A percentile compares a stretch with the other conserved stretches of the same genome.
Conservation (phyloP, 371 early-diverging fungal genomes). For the Circinella minor region DNA sequence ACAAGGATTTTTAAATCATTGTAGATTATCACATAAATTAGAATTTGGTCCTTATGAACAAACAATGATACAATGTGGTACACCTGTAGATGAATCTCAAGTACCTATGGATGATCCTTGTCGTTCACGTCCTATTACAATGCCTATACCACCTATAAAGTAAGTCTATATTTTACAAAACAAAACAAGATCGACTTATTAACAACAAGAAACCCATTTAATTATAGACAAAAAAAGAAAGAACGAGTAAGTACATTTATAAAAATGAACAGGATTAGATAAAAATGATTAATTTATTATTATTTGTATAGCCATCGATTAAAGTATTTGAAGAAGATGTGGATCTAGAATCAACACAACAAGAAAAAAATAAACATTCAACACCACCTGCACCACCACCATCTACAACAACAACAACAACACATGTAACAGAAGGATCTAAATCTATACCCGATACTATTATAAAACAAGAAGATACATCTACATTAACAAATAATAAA, state of each 20-base stretch:
- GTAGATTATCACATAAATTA: slow-evolving; percentile 69
- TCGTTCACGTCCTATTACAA: slow-evolving; percentile 41
- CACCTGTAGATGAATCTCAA: slow-evolving; percentile 65
- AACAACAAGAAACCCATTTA: neutral
- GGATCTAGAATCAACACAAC: slow-evolving; percentile 59
- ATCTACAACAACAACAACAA: neutral
- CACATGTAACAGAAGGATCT: slow-evolving; percentile 12
- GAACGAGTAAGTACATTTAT: slow-evolving; percentile 32
- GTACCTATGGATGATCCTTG: slow-evolving; percentile 66
- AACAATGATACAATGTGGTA: slow-evolving; percentile 71
- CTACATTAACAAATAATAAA: neutral
- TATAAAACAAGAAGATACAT: neutral
- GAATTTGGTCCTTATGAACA: slow-evolving; percentile 76
- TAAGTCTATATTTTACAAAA: neutral
- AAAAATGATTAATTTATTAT: neutral
- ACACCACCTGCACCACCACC: slow-evolving; percentile 15
- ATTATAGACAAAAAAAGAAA: slow-evolving; percentile 25
- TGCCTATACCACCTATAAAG: slow-evolving; percentile 23
- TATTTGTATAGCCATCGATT: slow-evolving; percentile 60
- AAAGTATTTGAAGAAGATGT: slow-evolving; percentile 77
- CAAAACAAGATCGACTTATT: too few species aligned
- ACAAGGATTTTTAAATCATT: slow-evolving; percentile 85
- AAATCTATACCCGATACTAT: slow-evolving; percentile 22
- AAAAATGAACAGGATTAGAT: too few species aligned
- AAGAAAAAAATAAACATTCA: neutral